Base-by-base conservation (phyloP, 495 filamentous ascomycete species). In the Filosporella fistucella region DNA sequence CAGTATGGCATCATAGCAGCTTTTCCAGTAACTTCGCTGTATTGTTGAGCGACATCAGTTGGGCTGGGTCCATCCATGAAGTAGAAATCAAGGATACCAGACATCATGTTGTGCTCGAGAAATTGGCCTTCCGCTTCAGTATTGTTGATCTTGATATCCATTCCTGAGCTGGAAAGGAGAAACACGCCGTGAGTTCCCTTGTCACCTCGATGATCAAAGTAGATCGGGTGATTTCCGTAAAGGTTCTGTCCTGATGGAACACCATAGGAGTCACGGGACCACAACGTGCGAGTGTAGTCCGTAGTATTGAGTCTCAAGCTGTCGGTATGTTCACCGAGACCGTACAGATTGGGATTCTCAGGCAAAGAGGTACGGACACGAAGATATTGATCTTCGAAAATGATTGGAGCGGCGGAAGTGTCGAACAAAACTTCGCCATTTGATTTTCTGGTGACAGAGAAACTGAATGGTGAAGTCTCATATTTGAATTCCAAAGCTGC, bases 1-100 rank as follows among this genome's bases (percentile, higher is more conserved):
- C 86, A 93, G 64, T 91, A 93, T 1, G 85, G 85, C 72, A 86
- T 82, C 85, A 91, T 89, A 2, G 76, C 75, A 2, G 86, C 77
- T 13, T 76, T 64, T 0, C 85, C 84, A 21, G 82, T 73, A 21
- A 89, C 67, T 35, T 82, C 76, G 24, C 80, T 68, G 56, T 94
- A 94, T 61, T 91, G 85, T 59, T 71, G 67, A 18, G 82, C 72
- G 1, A 88, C 88, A 39, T 88, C 77, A 45, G 79, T 72, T 0
- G 88, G 85, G 35, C 67, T 75, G 0, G 85, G 80, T 2, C 88
- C 89, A 36, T 81, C 73, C 18, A 91, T 60, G 66, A 93, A 90
- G 64, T 91, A 91, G 25, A 95, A 77, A 62, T 94, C 89, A 12
- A 94, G 47, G 10, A 91, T 73, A 18, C 88, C 89, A 25, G 86